Evolutionary conservation across 2,329 filamentous ascomycete genomes (phyloP).

Genomic region (Fusarium subtropicale): DNA sequence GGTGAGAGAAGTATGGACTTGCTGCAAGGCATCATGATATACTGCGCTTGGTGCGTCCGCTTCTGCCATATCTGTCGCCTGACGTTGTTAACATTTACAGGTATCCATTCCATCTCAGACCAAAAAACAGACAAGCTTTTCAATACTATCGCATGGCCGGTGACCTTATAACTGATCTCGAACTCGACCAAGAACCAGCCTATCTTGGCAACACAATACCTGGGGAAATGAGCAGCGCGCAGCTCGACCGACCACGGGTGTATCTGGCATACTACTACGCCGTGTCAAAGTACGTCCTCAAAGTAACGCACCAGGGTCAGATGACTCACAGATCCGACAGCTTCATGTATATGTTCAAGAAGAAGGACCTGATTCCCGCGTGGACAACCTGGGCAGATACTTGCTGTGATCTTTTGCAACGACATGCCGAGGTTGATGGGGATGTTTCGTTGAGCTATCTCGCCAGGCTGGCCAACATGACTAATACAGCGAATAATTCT

Average conservation of each 20-base stretch:
- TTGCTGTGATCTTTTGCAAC: constrained; percentile 60
- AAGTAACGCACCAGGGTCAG: not conserved
- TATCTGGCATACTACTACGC: constrained; percentile 61
- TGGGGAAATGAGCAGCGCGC: constrained; percentile 29
- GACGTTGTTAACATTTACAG: constrained; percentile 47
- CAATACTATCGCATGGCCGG: constrained; percentile 66
- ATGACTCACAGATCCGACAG: constrained; percentile 47
- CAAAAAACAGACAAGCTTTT: constrained; percentile 61
- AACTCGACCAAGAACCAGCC: constrained; percentile 57
- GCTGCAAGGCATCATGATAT: constrained; percentile 67
- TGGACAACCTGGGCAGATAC: constrained; percentile 58
- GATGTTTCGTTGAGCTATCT: constrained; percentile 60
- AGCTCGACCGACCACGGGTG: constrained; percentile 58
- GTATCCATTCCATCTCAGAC: constrained; percentile 67
- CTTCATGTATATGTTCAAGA: constrained; percentile 55
- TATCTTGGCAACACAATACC: not conserved
- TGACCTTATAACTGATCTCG: constrained; percentile 63
- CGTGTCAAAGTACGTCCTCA: constrained; percentile 54
- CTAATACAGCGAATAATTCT: constrained; percentile 54
- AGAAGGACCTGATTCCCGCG: constrained; percentile 46
- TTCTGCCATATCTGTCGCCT: no score
- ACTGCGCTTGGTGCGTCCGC: constrained; percentile 64
- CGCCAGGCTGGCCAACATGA: constrained; percentile 56
- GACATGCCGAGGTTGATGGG: constrained; percentile 50
- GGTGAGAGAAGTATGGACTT: constrained; percentile 69